Base-by-base conservation (phyloP, 768 basidiomycete genomes). In the Serendipita sp. region DNA sequence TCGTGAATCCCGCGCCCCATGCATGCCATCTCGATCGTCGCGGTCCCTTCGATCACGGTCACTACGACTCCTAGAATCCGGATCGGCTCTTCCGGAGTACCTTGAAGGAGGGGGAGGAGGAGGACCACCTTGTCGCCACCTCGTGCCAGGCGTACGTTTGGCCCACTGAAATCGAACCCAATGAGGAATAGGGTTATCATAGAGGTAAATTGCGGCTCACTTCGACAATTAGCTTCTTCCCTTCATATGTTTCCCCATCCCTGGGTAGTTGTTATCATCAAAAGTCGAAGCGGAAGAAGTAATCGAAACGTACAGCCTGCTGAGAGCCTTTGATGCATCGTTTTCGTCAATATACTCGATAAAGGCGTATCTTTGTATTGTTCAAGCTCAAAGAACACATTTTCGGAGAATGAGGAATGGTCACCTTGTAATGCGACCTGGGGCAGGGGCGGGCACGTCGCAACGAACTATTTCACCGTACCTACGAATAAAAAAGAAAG, bases 401-500 rank as follows among this genome's bases (percentile, higher is more conserved):
- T 28, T 60, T 24, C 13, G 10, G 8, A 60, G 30, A 35, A 8
- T 18, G 56, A 30, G 10, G 30, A 16, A 28, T 32, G n/a, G 5
- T 51, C 48, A 60, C 56, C 56, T 60, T 34, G 18, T 60, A 8
- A n/a, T 60, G 8, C 56, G 24, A 10, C 56, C 34, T 37, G 56
- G 28, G 30, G 56, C 28, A 28, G 89, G 88, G 1, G 90, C 91
- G 16, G 90, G 90, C 15, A 93, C 89, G 72, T 93, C 91, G 76
- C 91, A 93, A 66, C 90, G 87, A 67, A 92, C 81, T 34, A 93
- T 79, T 64, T 86, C 86, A 16, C 90, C 90, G 69, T 79, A 92
- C 65, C 89, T 92, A 71, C 13, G 28, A 24, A n/a, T 51, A n/a
- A 66, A 67, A 60, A 24, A 51, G 24, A 24, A 24, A 13, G 41